Base-by-base conservation (phyloP, 768 basidiomycete genomes). In the Suillus sp. region DNA sequence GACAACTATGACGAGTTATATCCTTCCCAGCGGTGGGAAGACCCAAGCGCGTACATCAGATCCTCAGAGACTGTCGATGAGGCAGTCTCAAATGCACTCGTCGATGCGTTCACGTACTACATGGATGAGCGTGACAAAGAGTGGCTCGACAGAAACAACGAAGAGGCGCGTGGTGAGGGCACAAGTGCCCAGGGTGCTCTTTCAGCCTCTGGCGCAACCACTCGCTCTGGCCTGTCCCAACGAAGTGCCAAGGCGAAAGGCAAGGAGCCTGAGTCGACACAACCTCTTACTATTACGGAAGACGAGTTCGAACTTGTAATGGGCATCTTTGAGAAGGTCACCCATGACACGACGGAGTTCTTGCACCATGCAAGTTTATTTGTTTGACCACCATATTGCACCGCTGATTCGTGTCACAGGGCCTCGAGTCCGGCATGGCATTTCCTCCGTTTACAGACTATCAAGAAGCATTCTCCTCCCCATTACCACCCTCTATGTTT, bases 51-150 rank as follows among this genome's bases (percentile, higher is more conserved):
- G 0, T 95, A 91, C 73, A 81, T 96, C 62, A 86, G 88, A 62
- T 91, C 89, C 38, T 95, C 94, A 9, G 87, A 91, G 69, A 93
- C 91, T 3, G 87, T 91, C 67, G 97, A 99, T 69, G 94, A 95
- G 67, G 80, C 85, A 10, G 79, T 82, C 67, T 74, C 75, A 4
- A 81, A 78, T 66, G 86, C 85, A 13, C 84, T 95, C 62, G 78
- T 85, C 37, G 87, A 90, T 68, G 90, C 91, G 0, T 91, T 91
- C 76, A 87, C 88, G 2, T 98, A 99, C 72, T 92, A 87, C 67
- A 92, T 98, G 91, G 96, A 99, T 69, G 97, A 99, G 75, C 89
- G 91, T 20, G 96, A 99, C 78, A 88, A 91, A 70, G 91, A 91
- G 66, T 99, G 96, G 96, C 84, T 99, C 37, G 90, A 92, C 69